Base-by-base conservation (phyloP, 148 eudicot genomes). In the Suaeda aralocaspica region DNA sequence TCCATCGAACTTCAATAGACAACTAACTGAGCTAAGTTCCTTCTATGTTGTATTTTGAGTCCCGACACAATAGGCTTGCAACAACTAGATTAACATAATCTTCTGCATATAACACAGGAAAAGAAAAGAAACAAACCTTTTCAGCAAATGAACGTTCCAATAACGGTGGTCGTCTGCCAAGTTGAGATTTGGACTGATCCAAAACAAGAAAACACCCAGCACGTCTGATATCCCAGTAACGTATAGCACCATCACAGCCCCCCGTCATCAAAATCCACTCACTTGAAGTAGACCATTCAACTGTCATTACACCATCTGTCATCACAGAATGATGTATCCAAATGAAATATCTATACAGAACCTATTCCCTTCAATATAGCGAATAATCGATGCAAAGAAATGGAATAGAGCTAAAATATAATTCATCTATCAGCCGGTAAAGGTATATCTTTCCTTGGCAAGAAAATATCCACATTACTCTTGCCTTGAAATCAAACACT, bases 181-280 rank as follows among this genome's bases (percentile, higher is more conserved):
- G 81, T 80, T 94, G 97, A 78, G 98, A 68, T 63, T 87, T 86
- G 51, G 98, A 83, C 80, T 94, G 98, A 79, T 94, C 87, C 73
- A 91, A 76, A 71, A 94, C 92, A 74, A 78, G 84, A 72, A 94
- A 94, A 69, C 98, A 91, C 66, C 98, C 98, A 69, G 98, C 96
- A n/a, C 91, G 92, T 71, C 98, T 84, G 62, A 91, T 89, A 78
- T 94, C 98, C 98, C 98, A 94, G 78, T 88, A 89, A 45, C 96
- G 95, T 79, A 94, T 87, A 31, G 98, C 98, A 76, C 98, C 98
- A 78, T 94, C 98, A 74, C 97, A 88, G 64, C 98, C 98, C 46
- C 98, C 98, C 10, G 98, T 91, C 73, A 87, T 68, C 82, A 94
- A 79, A 79, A 91, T 84, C 96, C 97, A 94, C 83, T 94, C 98